These are phyloP conservation scores for Trichosporon sp. DNA, from an alignment of 1,284 basidiomycete species.

Conservation along the genomic window DNA sequence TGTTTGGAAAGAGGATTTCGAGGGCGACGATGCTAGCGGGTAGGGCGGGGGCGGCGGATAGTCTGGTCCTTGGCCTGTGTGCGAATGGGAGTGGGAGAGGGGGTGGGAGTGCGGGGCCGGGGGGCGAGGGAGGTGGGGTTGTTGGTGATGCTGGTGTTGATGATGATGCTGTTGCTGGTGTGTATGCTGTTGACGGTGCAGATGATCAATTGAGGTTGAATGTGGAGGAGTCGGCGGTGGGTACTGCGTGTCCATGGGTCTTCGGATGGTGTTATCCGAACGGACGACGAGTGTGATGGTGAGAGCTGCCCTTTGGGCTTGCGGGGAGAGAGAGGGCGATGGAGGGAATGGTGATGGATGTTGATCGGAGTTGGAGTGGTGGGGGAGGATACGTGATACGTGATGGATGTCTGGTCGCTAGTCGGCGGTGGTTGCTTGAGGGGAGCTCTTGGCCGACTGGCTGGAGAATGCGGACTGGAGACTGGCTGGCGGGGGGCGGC, in stretches of 20 bases:
- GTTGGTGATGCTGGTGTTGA: neutral
- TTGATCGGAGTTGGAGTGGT: neutral
- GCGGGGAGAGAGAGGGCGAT: constrained; percentile 5
- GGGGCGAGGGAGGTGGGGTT: neutral
- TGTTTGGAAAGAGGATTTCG: neutral
- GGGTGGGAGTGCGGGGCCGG: neutral
- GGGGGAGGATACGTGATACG: neutral
- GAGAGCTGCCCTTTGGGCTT: neutral
- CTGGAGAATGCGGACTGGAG: too few relatives aligned
- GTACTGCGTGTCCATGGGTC: constrained; percentile 16
- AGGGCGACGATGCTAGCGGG: constrained; percentile 1
- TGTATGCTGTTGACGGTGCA: neutral
- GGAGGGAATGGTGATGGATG: constrained; percentile 7
- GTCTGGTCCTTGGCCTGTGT: neutral
- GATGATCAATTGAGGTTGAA: constrained; percentile 7
- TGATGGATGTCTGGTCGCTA: constrained; percentile 18
- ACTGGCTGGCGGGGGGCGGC: neutral
- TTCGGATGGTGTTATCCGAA: constrained; percentile 13
- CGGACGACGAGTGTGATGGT: constrained; percentile 8
- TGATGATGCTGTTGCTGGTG: neutral
- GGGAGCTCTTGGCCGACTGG: too few relatives aligned
- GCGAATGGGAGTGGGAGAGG: neutral
- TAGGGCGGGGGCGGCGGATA: neutral
- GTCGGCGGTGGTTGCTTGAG: neutral
- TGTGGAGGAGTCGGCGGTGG: constrained; percentile 8